Percentiles rank a stretch among this genome's conserved stretches.
Conservation (phyloP, 1,139 yeast genomes). For the Saccharomyces hybrid region DNA sequence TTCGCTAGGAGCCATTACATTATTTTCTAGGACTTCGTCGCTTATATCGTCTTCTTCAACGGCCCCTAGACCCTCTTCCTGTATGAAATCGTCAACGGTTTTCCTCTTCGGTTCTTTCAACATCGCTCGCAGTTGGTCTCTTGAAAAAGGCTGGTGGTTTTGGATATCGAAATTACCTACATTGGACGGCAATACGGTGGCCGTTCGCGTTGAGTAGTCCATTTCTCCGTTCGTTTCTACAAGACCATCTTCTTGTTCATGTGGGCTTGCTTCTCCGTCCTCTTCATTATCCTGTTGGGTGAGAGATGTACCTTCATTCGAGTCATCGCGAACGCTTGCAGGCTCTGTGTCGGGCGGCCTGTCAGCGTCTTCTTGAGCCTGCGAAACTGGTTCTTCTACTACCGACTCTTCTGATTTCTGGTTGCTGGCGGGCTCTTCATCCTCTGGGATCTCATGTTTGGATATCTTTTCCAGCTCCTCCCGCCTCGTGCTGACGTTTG, state of each 20-base stretch:
- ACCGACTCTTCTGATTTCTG: constrained; percentile 5
- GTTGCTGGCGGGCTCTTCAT: constrained; percentile 1
- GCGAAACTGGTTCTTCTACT: background rate
- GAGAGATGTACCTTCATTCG: background rate
- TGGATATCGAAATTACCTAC: background rate
- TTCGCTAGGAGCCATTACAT: background rate
- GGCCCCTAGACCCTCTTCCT: background rate
- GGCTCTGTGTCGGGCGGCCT: background rate
- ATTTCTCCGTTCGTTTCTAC: background rate
- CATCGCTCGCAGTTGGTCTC: background rate
- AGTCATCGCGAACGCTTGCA: background rate
- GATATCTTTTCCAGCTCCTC: constrained; percentile 26
- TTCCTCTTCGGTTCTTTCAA: background rate
- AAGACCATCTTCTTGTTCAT: background rate
- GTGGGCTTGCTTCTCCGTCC: background rate
- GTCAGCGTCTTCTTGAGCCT: background rate
- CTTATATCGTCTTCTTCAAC: background rate
- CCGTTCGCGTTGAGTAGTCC: background rate
- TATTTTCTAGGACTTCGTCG: background rate
- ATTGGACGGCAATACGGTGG: background rate
- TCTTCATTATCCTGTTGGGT: background rate
- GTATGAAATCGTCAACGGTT: background rate
- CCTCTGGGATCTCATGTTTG: constrained; percentile 7
- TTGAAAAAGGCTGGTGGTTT: background rate
- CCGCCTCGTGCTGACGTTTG: constrained; percentile 29